Conservation (phyloP, 305 asterid genomes). For the Fraxinus albicans region DNA sequence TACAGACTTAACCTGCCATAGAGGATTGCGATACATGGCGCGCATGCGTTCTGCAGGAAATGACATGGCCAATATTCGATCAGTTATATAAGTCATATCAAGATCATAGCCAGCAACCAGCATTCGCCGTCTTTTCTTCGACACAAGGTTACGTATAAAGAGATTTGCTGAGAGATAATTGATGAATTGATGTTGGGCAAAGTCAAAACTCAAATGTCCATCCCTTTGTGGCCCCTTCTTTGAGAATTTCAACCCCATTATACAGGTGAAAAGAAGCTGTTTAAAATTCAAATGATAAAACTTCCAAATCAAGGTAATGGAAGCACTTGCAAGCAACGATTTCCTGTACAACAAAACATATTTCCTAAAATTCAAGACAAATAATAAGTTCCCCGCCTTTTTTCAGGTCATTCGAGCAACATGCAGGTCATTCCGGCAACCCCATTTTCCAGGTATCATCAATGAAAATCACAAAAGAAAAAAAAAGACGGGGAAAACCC, state of each 20-base stretch:
- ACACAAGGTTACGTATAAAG: conserved; percentile 64
- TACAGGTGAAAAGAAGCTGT: conserved; percentile 21
- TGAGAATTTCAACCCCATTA: conserved; percentile 67
- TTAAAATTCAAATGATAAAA: not conserved
- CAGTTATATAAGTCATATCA: conserved; percentile 80
- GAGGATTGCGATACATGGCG: conserved; percentile 76
- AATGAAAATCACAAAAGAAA: not conserved
- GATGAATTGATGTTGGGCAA: conserved; percentile 34
- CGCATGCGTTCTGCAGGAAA: conserved; percentile 79
- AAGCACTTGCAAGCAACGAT: not conserved
- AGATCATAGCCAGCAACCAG: conserved; percentile 81
- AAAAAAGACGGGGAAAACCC: not conserved
- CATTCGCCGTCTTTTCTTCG: conserved; percentile 71
- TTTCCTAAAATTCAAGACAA: not conserved
- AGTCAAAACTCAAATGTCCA: conserved; percentile 12
- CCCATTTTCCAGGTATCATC: not conserved
- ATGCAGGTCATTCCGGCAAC: not conserved
- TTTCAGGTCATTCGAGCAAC: not conserved
- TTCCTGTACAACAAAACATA: not conserved
- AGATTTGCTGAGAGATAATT: conserved; percentile 44
- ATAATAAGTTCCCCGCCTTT: not conserved
- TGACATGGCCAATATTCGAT: conserved; percentile 70
- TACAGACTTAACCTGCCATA: conserved; percentile 82
- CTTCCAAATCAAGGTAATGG: not conserved
- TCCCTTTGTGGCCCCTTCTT: conserved; percentile 37